Conservation (phyloP, 116 monocot genomes). For the Cymodocea nodosa region DNA sequence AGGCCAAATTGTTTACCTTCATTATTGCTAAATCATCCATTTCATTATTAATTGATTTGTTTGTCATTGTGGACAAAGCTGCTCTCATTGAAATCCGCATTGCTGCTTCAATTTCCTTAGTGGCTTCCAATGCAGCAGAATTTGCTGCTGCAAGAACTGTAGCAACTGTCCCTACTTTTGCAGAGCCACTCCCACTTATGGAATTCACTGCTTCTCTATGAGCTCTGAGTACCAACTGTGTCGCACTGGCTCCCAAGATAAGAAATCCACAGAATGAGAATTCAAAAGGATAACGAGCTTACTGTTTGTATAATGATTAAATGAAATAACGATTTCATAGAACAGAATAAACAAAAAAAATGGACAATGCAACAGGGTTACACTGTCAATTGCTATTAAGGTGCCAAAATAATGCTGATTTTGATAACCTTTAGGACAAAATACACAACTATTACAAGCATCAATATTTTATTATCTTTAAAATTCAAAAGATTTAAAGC, state of each 20-base stretch:
- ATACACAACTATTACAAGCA: no score
- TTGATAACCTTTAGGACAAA: no score
- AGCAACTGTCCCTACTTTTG: constrained; percentile 80
- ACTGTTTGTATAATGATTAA: no score
- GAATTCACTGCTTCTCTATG: constrained; percentile 98
- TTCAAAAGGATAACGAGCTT: not conserved
- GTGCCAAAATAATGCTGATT: no score
- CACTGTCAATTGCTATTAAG: no score
- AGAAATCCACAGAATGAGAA: constrained; percentile 12
- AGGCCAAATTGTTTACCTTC: constrained; percentile 49
- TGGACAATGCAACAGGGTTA: no score
- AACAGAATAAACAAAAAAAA: no score
- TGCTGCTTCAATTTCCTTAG: constrained; percentile 91
- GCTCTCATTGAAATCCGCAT: constrained; percentile 80
- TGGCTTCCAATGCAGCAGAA: constrained; percentile 67
- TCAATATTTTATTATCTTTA: no score
- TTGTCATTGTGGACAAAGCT: constrained; percentile 48
- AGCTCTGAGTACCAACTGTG: constrained; percentile 84
- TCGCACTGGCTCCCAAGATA: constrained; percentile 46
- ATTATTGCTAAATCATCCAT: constrained; percentile 86
- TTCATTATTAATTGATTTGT: constrained; percentile 47
- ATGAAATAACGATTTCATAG: no score
- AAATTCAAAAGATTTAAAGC: no score
- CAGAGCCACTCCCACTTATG: constrained; percentile 62
- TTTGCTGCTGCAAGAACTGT: constrained; percentile 94